phyloP scores from a whole-genome alignment of 495 filamentous ascomycete genomes.

The Daldinia childiae region DNA sequence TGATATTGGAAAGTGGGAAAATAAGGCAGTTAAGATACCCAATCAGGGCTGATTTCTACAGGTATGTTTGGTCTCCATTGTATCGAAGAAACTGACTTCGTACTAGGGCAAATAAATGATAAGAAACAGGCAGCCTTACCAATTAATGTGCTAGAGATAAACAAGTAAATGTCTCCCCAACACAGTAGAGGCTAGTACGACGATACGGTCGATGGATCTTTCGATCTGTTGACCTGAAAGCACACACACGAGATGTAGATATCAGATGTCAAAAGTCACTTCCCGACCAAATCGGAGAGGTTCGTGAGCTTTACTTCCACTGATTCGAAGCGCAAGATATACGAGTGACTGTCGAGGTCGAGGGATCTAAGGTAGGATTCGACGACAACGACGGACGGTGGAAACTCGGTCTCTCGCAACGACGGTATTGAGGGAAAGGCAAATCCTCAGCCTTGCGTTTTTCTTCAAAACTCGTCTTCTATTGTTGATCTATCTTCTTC shows the following conservation, averaged over 20 bases:
- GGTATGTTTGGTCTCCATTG: background rate
- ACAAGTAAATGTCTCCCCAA: constrained; percentile 99
- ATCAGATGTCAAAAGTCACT: constrained; percentile 29
- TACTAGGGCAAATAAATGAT: background rate
- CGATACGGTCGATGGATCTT: constrained; percentile 49
- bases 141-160: constrained; percentile 79
- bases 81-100: background rate
- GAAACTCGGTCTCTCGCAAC: constrained; percentile 43
- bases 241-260: constrained; percentile 43
- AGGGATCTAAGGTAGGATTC: constrained; percentile 38
- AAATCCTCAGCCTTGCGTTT: constrained; percentile 22
- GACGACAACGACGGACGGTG: constrained; percentile 40
- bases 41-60: background rate
- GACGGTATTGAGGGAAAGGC: constrained; percentile 39
- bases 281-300: constrained; percentile 33
- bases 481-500: constrained; percentile 45
- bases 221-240: constrained; percentile 44
- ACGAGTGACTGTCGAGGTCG: constrained; percentile 45
- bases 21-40: background rate
- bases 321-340: constrained; percentile 43
- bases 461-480: constrained; percentile 42
- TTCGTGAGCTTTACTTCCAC: constrained; percentile 31
- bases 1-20: background rate
- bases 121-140: constrained; percentile 65
- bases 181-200: constrained; percentile 52